These are phyloP conservation scores for Bauhinia variegata DNA, from an alignment of 306 rosid genomes.

Conservation along the genomic window DNA sequence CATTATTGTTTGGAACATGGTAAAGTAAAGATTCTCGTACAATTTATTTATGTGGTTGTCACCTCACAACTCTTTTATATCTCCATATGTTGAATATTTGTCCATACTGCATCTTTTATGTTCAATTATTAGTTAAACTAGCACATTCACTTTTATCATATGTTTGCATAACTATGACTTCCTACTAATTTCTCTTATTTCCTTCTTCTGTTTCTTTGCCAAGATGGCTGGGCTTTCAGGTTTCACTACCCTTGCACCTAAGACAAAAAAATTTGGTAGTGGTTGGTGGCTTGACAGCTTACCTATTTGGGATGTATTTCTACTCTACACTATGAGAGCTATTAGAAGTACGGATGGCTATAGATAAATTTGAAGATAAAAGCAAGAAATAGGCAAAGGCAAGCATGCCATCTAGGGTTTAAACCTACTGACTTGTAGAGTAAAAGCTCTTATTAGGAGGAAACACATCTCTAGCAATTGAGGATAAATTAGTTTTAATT, in stretches of 20 bases:
- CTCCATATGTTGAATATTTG: too few species aligned
- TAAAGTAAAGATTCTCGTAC: too few species aligned
- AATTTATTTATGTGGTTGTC: too few species aligned
- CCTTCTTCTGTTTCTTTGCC: not conserved
- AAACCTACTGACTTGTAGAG: too few species aligned
- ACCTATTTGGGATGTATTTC: conserved; percentile 80
- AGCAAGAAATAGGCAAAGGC: conserved; percentile 43
- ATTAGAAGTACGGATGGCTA: conserved; percentile 95
- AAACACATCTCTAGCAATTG: too few species aligned
- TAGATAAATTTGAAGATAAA: conserved; percentile 86
- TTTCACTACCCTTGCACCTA: conserved; percentile 59
- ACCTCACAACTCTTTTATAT: too few species aligned
- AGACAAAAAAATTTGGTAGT: conserved; percentile 75
- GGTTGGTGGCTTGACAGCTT: conserved; percentile 85
- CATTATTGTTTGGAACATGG: too few species aligned
- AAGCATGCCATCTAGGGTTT: conserved; percentile 52
- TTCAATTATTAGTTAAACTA: too few species aligned
- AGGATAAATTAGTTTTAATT: too few species aligned
- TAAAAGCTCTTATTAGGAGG: too few species aligned
- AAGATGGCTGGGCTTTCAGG: conserved; percentile 70
- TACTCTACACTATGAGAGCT: conserved; percentile 96
- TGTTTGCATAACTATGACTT: conserved; percentile 22
- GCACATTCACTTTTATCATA: too few species aligned
- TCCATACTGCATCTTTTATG: too few species aligned
- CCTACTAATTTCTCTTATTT: conserved; percentile 1